Evolutionary conservation across 1,139 yeast species (phyloP), one percentile per base, ranked within the genome.

Genomic region (Yamadazyma membranifaciens): DNA sequence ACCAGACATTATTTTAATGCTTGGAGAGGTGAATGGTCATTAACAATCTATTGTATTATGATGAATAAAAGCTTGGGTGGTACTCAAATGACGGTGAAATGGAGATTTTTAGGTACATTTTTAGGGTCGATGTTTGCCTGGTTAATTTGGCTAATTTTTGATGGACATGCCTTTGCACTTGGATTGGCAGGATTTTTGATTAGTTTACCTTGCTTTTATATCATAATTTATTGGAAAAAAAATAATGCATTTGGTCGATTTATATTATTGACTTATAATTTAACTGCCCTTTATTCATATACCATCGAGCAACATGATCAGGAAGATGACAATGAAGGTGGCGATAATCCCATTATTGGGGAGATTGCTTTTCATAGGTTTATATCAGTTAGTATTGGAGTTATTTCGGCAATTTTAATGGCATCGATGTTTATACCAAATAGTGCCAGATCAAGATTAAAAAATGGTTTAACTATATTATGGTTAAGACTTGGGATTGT

Each of bases 51-150:
- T 54, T 81, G 87, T 51, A 83, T 87, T 42, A 85, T 87, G 69
- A 86, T 87, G 92, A 85, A 83, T 54, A 86, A 86, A 55, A 83
- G 91, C 0, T 67, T 86, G n/a, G 96, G 95, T 11, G 95, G 95
- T 0, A 87, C 95, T 0, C 75, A 87, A 12, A 80, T 82, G 79
- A 83, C 94, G 0, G 81, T 84, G 1, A 82, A 83, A 48, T 82
- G 86, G 79, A 69, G 96, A 47, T 71, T 87, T 41, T 51, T 82
- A 13, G 96, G 96, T 0, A 87, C 95, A 0, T 78, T 81, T 47
- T 42, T 83, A 9, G 96, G 96, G 0, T 86, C 91, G 1, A 48
- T 68, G 11, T 51, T 69, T 6, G 95, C 95, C 0, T 81, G 70
- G 50, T 11, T 68, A 2, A 67, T 76, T 6, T 86, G 92, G 89